Conservation (phyloP, 495 filamentous ascomycete species). For the Aspergillus diversus region DNA sequence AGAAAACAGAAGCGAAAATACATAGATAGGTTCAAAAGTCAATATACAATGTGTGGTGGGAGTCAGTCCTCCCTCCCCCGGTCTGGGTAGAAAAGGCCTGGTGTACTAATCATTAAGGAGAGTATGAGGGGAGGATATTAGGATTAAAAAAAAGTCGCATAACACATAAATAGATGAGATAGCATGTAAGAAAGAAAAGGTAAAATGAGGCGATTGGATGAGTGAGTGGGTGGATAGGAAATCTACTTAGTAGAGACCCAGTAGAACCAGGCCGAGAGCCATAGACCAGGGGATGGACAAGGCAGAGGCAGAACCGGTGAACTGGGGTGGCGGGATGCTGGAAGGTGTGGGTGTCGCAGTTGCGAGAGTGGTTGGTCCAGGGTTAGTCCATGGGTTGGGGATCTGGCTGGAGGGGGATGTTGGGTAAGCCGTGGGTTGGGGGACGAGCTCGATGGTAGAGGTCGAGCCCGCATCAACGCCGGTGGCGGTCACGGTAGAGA, state of each 20-base stretch:
- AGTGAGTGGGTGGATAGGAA: background rate
- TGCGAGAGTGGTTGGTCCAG: conserved; percentile 7
- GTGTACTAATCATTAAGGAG: conserved; percentile 8
- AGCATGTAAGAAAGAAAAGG: conserved; percentile 2
- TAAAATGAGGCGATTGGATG: background rate
- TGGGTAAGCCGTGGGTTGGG: conserved; percentile 13
- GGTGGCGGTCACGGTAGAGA: conserved; percentile 58
- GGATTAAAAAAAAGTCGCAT: background rate
- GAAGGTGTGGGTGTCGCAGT: conserved; percentile 10
- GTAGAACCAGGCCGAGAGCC: conserved; percentile 11
- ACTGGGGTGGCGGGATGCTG: background rate
- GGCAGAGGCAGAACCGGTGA: conserved; percentile 17
- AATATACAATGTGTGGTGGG: too few relatives aligned
- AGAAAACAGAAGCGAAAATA: background rate
- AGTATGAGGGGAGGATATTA: conserved; percentile 8
- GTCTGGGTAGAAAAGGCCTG: conserved; percentile 7
- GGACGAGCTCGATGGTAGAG: conserved; percentile 30
- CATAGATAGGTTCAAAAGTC: background rate
- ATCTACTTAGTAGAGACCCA: conserved; percentile 12
- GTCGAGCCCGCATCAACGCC: conserved; percentile 21
- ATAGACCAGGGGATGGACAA: conserved; percentile 11
- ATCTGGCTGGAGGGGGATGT: conserved; percentile 3
- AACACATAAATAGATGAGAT: background rate
- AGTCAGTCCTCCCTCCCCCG: background rate
- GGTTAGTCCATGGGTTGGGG: conserved; percentile 17